Evolutionary conservation across 768 basidiomycete genomes (phyloP), one percentile per base, ranked within the genome.

Genomic region (Lactifluus subvellereus): DNA sequence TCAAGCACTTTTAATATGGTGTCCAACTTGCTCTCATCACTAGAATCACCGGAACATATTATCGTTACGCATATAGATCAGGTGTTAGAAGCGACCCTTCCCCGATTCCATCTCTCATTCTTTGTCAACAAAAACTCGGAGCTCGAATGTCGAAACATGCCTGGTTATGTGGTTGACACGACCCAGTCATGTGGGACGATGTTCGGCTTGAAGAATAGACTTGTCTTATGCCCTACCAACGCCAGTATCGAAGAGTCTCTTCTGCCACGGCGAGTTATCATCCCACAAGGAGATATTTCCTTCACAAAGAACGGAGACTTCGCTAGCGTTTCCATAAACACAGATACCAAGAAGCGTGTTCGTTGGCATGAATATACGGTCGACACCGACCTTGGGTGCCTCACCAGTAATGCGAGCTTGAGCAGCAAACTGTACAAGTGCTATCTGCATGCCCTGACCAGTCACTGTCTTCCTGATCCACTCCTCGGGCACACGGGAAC

Each of bases 361-460:
- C 50, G 32, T 1, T 76, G 70, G 57, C 69, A 73, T 43, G 69
- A 67, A 5, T 78, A 75, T 53, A 57, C 50, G 2, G 54, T 77
- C 7, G 70, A 78, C 50, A 57, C 62, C 11, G 68, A 71, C 16
- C 58, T 77, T 6, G 72, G 74, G 0, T 68, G 69, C 43, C 67
- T 77, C 38, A 56, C 60, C 4, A 69, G 74, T 4, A 72, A 71
- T 9, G 68, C 43, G 6, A 72, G 66, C 38, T 55, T 77, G 42
- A 65, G 66, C 0, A 74, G 70, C 59, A 68, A 67, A 42, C 70
- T 81, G 7, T 79, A 73, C 59, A 72, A 73, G 48, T 71, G 75
- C 3, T 78, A 79, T 57, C 71, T 83, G n/a, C 82, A 83, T 48
- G 77, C 78, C n/a, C 55, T 80, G 1, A 81, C 76, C 4, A 76